These are phyloP conservation scores for Colletotrichum echinochloae DNA, from an alignment of 2,329 filamentous ascomycete species.

Conservation along the genomic window DNA sequence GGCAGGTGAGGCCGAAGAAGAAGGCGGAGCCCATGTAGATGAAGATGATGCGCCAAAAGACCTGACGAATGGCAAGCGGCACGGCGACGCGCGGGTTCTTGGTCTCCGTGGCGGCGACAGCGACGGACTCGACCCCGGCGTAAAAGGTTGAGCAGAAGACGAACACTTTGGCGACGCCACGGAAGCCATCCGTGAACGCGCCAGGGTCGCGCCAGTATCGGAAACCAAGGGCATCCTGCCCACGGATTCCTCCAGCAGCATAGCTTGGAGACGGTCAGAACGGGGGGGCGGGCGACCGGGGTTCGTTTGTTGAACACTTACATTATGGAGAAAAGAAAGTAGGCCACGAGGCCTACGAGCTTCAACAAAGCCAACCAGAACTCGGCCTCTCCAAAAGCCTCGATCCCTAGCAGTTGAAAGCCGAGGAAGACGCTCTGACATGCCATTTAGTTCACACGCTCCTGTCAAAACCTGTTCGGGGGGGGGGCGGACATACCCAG, in stretches of 20 bases:
- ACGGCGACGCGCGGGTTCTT: constrained; percentile 68
- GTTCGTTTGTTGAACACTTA: constrained; percentile 44
- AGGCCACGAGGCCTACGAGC: constrained; percentile 75
- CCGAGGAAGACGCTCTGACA: constrained; percentile 66
- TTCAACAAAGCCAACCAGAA: constrained; percentile 84
- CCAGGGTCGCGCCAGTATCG: constrained; percentile 79
- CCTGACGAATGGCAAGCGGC: constrained; percentile 69
- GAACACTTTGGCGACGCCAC: constrained; percentile 73
- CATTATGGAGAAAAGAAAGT: constrained; percentile 80
- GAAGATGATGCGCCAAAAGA: constrained; percentile 72
- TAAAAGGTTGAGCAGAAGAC: constrained; percentile 79
- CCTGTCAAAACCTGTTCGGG: neutral
- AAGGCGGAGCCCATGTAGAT: constrained; percentile 78
- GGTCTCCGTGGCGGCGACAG: constrained; percentile 73
- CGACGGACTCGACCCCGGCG: constrained; percentile 73
- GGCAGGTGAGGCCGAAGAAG: constrained; percentile 81
- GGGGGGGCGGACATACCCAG: constrained; percentile 62
- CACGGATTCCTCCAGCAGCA: constrained; percentile 73
- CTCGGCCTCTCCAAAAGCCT: constrained; percentile 82
- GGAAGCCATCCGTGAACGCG: constrained; percentile 76
- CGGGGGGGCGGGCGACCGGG: no score
- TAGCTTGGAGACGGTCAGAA: constrained; percentile 56
- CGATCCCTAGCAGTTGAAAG: constrained; percentile 78
- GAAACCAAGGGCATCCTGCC: constrained; percentile 71
- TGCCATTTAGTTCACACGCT: neutral